A percentile compares a stretch with the other conserved stretches of the same genome.
phyloP scores from a whole-genome alignment of 495 filamentous ascomycete species.

The Cenococcum geophilum region DNA sequence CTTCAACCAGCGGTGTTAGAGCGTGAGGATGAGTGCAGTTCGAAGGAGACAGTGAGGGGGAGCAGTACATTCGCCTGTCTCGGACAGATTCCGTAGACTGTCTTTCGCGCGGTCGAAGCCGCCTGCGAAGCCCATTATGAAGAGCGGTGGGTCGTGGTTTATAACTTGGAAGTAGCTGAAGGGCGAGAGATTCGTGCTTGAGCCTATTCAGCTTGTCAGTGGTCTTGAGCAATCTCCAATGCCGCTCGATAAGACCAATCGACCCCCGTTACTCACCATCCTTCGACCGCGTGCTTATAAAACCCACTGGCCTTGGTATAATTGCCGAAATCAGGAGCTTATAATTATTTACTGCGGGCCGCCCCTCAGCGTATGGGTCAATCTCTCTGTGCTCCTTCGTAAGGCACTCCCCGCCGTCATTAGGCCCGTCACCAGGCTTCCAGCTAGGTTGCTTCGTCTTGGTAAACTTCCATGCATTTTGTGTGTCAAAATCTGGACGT shows the following conservation, averaged over 20 bases:
- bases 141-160: slow-evolving; percentile 84
- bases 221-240: background rate
- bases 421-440: slow-evolving; percentile 72
- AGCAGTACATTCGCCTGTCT: slow-evolving; percentile 54
- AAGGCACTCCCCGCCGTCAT: slow-evolving; percentile 51
- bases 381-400: slow-evolving; percentile 66
- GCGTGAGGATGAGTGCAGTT: background rate
- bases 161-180: slow-evolving; percentile 81
- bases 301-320: slow-evolving; percentile 71
- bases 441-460: slow-evolving; percentile 70
- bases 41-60: background rate
- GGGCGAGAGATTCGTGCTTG: slow-evolving; percentile 67
- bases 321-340: slow-evolving; percentile 86
- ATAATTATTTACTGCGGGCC: slow-evolving; percentile 71
- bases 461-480: slow-evolving; percentile 49
- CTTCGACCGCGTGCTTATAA: slow-evolving; percentile 53
- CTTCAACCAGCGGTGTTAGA: slow-evolving; percentile 28
- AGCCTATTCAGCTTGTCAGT: background rate
- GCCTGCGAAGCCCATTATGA: slow-evolving; percentile 65
- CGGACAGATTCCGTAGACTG: slow-evolving; percentile 64
- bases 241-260: background rate
- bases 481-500: slow-evolving; percentile 59
- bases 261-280: slow-evolving; percentile 43
- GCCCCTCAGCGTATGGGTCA: slow-evolving; percentile 68
- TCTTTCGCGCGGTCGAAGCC: slow-evolving; percentile 59